Evolutionary conservation across 2,329 filamentous ascomycete species (phyloP).

Genomic region (Botrytis fabae): DNA sequence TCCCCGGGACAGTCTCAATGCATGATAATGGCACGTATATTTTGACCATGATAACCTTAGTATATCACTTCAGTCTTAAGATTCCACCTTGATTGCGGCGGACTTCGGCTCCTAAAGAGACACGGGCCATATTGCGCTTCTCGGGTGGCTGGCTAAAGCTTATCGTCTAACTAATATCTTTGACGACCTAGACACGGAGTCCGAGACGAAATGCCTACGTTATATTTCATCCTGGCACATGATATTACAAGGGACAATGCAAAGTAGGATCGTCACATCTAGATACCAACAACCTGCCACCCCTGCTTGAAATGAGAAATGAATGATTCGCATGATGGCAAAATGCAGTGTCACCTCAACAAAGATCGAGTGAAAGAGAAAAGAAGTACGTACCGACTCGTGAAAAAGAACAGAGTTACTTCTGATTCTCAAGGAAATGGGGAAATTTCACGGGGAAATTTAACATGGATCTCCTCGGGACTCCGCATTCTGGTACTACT

Average conservation of each 20-base stretch:
- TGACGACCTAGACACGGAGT: constrained; percentile 24
- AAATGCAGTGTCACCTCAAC: background rate
- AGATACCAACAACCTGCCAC: background rate
- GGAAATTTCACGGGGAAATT: background rate
- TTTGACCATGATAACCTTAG: background rate
- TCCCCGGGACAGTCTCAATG: background rate
- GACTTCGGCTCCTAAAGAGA: constrained; percentile 8
- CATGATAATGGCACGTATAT: background rate
- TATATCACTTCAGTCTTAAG: constrained; percentile 9
- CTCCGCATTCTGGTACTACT: constrained; percentile 21
- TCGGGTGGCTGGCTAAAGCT: constrained; percentile 22
- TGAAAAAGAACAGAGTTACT: background rate
- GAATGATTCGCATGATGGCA: constrained; percentile 7
- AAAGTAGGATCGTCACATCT: background rate
- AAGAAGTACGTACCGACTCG: background rate
- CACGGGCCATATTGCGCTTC: constrained; percentile 25
- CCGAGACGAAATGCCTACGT: constrained; percentile 35
- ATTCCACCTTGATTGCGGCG: constrained; percentile 11
- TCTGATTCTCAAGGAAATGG: constrained; percentile 8
- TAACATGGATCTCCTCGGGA: constrained; percentile 5
- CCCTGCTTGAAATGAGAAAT: background rate
- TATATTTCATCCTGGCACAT: background rate
- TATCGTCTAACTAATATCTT: constrained; percentile 7
- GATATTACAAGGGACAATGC: background rate
- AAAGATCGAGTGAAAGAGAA: background rate